Evolutionary conservation across 257 asterid genomes (phyloP).

Genomic region (Nicotiana obtusifolia): DNA sequence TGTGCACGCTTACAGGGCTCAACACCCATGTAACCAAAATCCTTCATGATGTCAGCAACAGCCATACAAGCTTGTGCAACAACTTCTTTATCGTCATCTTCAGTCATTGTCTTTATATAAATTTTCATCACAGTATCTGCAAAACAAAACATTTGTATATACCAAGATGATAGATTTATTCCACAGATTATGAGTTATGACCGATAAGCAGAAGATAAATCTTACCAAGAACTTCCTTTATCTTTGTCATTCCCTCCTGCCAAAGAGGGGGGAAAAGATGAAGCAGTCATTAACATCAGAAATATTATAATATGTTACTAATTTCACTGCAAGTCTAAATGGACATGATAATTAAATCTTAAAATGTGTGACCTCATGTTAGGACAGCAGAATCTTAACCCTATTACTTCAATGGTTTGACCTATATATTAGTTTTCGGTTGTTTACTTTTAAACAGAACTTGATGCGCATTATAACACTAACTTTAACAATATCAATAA

Average conservation of each 20-base stretch:
- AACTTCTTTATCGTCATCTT: slow-evolving; percentile 95
- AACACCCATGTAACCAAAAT: slow-evolving; percentile 74
- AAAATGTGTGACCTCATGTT: background rate
- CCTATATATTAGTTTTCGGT: no score
- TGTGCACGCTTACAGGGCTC: slow-evolving; percentile 74
- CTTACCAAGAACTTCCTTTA: slow-evolving; percentile 84
- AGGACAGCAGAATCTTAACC: no score
- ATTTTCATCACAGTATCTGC: slow-evolving; percentile 79
- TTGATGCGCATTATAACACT: no score
- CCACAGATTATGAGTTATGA: slow-evolving; percentile 5
- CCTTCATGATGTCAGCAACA: slow-evolving; percentile 74
- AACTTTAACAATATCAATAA: no score
- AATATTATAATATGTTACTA: background rate
- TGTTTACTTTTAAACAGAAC: no score
- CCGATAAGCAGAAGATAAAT: slow-evolving; percentile 9
- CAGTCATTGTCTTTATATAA: slow-evolving; percentile 75
- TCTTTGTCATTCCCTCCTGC: slow-evolving; percentile 76
- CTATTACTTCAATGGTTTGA: no score
- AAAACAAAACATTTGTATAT: slow-evolving; percentile 1
- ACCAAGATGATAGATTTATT: background rate
- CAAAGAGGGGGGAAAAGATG: slow-evolving; percentile 2
- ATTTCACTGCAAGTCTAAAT: background rate
- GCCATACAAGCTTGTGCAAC: slow-evolving; percentile 96
- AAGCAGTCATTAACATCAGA: background rate
- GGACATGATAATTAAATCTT: background rate